Base-by-base conservation (phyloP, 257 asterid species). In the Plantago ovata region DNA sequence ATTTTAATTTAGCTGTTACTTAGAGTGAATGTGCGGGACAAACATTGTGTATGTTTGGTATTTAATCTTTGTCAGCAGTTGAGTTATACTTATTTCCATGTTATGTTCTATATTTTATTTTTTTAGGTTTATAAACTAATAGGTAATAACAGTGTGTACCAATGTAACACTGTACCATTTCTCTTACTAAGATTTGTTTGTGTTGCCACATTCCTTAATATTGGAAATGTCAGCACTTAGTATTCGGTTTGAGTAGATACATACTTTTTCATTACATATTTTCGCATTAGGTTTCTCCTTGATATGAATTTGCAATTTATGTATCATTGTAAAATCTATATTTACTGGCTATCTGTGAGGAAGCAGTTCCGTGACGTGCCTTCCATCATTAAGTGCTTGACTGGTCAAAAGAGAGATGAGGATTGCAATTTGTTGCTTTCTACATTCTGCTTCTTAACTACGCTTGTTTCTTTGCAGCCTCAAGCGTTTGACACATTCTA, bases 401-500 rank as follows among this genome's bases (percentile, higher is more conserved):
- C 22, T 32, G 18, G n/a, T n/a, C 15, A 46, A 22, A 28, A 38
- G 40, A 45, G 45, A 60, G 48, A 54, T 53, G 44, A 33, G 52
- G 19, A 23, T 14, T 61, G 40, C 42, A 32, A 40, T 43, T 16
- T 45, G 3, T 47, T 16, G 15, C 55, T 44, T 51, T 18, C 21
- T 56, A 38, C 64, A 45, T 43, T 16, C 59, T 19, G 6, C 43
- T 21, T 59, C 75, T 73, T 49, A 72, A 61, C 42, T 54, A 38
- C 52, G 33, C 32, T n/a, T 76, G 59, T 71, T 48, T 20, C 56
- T 80, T 63, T 79, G 87, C 97, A 89, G 96, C 81, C 89, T 54
- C 72, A 92, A 80, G 81, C 91, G 62, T 63, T 81, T 69, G 59
- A 68, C 59, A 38, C 72, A 81, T 63, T 77, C 97, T 22, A 84